A percentile compares a stretch with the other conserved stretches of the same genome.
These are phyloP conservation scores for Colletotrichum orbiculare DNA, from an alignment of 2,329 filamentous ascomycete genomes.

Conservation along the genomic window DNA sequence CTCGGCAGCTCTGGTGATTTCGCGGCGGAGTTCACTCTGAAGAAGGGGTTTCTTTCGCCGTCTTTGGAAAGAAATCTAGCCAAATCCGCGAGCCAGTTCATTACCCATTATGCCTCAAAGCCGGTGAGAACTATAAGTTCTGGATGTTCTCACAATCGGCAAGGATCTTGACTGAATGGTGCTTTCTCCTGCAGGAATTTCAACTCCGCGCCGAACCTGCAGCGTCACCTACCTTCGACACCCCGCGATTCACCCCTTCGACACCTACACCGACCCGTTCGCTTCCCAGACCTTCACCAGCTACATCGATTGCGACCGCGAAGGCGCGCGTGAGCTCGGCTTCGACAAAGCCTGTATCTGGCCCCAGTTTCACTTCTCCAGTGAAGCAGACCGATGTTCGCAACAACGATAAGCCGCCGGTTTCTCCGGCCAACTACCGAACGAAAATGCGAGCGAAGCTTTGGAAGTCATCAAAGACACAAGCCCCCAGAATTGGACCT, in stretches of 20 bases:
- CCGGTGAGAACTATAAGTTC: constrained; percentile 1
- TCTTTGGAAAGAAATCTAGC: constrained; percentile 12
- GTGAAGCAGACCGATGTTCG: no score
- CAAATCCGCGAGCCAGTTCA: constrained; percentile 3
- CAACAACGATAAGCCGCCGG: background rate
- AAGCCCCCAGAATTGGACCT: background rate
- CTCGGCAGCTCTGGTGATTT: constrained; percentile 2
- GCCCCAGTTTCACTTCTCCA: no score
- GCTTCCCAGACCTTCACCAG: no score
- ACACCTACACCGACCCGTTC: background rate
- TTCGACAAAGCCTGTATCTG: no score
- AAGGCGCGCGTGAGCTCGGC: no score
- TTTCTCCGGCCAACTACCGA: constrained; percentile 31
- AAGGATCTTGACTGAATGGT: constrained; percentile 4
- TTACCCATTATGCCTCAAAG: constrained; percentile 1
- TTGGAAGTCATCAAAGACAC: constrained; percentile 37
- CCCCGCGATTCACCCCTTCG: no score
- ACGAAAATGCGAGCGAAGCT: constrained; percentile 36
- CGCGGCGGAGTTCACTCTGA: constrained; percentile 7
- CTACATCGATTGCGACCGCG: no score
- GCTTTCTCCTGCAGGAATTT: constrained; percentile 9
- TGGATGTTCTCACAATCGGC: background rate
- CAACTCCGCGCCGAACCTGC: background rate
- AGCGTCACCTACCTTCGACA: background rate
- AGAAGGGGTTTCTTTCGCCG: constrained; percentile 19